Base-by-base conservation (phyloP, 2,329 filamentous ascomycete species). In the Fusarium oxysporum region DNA sequence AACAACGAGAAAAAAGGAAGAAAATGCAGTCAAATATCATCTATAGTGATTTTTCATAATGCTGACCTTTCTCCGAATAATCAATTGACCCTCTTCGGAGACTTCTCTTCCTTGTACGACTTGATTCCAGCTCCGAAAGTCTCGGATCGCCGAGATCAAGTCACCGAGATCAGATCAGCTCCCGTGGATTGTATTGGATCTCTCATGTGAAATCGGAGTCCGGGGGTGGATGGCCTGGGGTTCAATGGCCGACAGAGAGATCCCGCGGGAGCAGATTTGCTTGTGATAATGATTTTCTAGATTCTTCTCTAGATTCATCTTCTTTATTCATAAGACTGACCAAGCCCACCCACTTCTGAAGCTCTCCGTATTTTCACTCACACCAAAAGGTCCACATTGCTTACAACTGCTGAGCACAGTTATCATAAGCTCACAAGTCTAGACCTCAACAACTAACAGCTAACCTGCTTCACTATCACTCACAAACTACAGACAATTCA, bases 141-240 rank as follows among this genome's bases (percentile, higher is more conserved):
- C 54, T 71, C 69, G 69, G 64, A 53, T 59, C 63, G 44, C 67
- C 56, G 62, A 71, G 67, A 68, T 59, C 44, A 62, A 56, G 53
- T 33, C 63, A 56, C 67, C 56, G 56, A 71, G 67, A 68, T 55
- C 44, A 68, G 56, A 58, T 71, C 56, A 45, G 38, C 28, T 56
- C 53, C 48, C 32, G 32, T 38, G 55, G n/a, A 38, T 33, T 51
- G 44, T 16, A 56, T 56, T 67, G 44, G 41, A 65, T 63, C 64
- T 56, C 67, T 68, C 70, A 72, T 70, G 69, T 72, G 69, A 72
- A 72, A 72, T 72, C 53, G 53, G 64, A 72, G 72, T 72, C 69
- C 70, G 70, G 70, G 69, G 70, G 65, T 72, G 60, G 69, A 58
- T 44, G 58, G 38, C 40, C 56, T 65, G 69, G 64, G 60, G 65